Evolutionary conservation across 495 filamentous ascomycete genomes (phyloP).

Genomic region (Bacidia gigantensis): DNA sequence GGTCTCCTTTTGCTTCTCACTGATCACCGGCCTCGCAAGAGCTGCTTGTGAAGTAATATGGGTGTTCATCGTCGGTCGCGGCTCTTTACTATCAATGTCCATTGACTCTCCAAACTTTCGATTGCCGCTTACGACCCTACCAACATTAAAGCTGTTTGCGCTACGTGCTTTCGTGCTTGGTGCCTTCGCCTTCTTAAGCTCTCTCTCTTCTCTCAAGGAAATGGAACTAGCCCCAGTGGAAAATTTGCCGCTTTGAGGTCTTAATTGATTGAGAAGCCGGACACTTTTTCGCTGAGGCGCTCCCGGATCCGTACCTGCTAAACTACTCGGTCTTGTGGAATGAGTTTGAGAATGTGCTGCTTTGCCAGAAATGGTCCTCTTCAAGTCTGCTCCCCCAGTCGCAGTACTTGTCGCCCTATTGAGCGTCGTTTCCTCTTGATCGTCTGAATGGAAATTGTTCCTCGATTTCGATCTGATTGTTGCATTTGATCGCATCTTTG

Average conservation of each 20-base stretch:
- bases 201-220: slow-evolving; percentile 43
- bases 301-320: slow-evolving; percentile 41
- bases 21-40: slow-evolving; percentile 20
- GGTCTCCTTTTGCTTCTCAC: slow-evolving; percentile 46
- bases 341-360: slow-evolving; percentile 21
- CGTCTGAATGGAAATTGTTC: slow-evolving; percentile 36
- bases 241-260: slow-evolving; percentile 45
- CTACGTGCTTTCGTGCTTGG: slow-evolving; percentile 43
- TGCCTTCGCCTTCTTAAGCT: slow-evolving; percentile 65
- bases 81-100: slow-evolving; percentile 52
- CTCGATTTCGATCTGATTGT: slow-evolving; percentile 35
- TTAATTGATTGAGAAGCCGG: slow-evolving; percentile 59
- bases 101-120: slow-evolving; percentile 48
- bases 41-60: slow-evolving; percentile 12
- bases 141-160: slow-evolving; percentile 47
- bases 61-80: slow-evolving; percentile 22
- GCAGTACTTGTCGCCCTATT: slow-evolving; percentile 26
- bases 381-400: slow-evolving; percentile 41
- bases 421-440: slow-evolving; percentile 25
- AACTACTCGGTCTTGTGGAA: slow-evolving; percentile 22
- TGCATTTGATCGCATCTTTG: slow-evolving; percentile 46
- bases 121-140: slow-evolving; percentile 79
- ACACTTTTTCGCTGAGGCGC: slow-evolving; percentile 66
- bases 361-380: slow-evolving; percentile 77
- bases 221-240: slow-evolving; percentile 32